Conservation (phyloP, 192 early-diverging fungal genomes). For the Coemansia sp. region DNA sequence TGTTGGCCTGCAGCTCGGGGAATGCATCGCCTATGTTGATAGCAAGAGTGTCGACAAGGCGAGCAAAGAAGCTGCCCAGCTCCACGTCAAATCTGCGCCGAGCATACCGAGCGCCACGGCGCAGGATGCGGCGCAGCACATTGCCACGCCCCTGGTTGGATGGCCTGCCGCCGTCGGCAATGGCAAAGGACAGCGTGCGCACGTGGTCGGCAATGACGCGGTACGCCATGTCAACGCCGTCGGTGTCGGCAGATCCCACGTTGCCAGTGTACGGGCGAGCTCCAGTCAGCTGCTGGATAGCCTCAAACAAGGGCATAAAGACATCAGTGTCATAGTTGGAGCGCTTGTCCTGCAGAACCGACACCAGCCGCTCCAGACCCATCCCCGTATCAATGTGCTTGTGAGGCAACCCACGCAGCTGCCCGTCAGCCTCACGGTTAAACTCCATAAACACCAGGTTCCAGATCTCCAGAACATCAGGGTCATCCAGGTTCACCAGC, state of each 20-base stretch:
- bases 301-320: constrained; percentile 76
- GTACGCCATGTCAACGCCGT: constrained; percentile 98
- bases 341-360: constrained; percentile 87
- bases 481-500: constrained; percentile 96
- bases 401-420: constrained; percentile 83
- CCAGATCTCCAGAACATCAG: constrained; percentile 98
- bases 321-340: constrained; percentile 99
- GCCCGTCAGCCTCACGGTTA: constrained; percentile 91
- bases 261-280: constrained; percentile 82
- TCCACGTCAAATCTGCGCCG: constrained; percentile 87
- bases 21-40: constrained; percentile 86
- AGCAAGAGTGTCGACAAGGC: constrained; percentile 89
- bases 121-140: constrained; percentile 92
- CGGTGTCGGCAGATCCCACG: constrained; percentile 84
- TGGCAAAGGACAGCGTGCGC: constrained; percentile 93
- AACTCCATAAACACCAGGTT: constrained; percentile 99
- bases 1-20: constrained; percentile 79
- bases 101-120: constrained; percentile 91
- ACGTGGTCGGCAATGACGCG: constrained; percentile 98
- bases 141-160: constrained; percentile 99
- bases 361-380: constrained; percentile 94
- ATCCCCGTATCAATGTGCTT: constrained; percentile 99
- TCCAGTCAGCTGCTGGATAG: constrained; percentile 85
- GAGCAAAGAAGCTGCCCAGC: constrained; percentile 92
- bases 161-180: constrained; percentile 93